Evolutionary conservation across 1,284 basidiomycete species (phyloP).

Genomic region (Pyrrhoderma lamaoense): DNA sequence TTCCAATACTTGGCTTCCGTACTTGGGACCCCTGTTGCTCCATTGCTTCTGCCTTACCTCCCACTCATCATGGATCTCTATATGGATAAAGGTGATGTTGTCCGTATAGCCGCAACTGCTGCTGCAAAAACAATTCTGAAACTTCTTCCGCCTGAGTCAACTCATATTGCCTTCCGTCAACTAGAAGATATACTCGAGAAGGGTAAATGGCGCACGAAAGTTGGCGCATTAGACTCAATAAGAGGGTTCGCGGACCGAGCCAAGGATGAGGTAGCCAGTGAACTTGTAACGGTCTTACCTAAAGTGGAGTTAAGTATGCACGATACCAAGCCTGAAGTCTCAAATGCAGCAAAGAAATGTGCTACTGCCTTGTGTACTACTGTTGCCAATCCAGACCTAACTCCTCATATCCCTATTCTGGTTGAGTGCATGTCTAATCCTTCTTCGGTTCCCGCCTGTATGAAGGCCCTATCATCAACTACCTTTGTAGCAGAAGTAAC

Average conservation of each 20-base stretch:
- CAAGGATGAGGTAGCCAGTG: constrained; percentile 77
- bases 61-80: constrained; percentile 79
- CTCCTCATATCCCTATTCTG: constrained; percentile 83
- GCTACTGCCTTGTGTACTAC: constrained; percentile 90
- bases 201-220: constrained; percentile 94
- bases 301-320: constrained; percentile 91
- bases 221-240: constrained; percentile 87
- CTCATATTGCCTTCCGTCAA: constrained; percentile 62
- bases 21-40: constrained; percentile 71
- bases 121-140: constrained; percentile 87
- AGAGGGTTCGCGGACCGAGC: constrained; percentile 65
- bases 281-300: constrained; percentile 80
- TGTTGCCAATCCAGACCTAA: constrained; percentile 90
- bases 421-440: constrained; percentile 96
- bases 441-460: constrained; percentile 80
- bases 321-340: constrained; percentile 95
- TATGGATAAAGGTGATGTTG: constrained; percentile 94
- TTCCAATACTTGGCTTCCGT: constrained; percentile 72
- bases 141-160: constrained; percentile 80
- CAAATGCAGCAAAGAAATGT: constrained; percentile 84
- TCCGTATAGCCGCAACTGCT: constrained; percentile 72
- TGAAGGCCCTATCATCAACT: constrained; percentile 91
- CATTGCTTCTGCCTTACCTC: constrained; percentile 78
- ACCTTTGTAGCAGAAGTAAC: constrained; percentile 98
- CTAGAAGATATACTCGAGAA: constrained; percentile 73